These are phyloP conservation scores for Balamuthia mandrillaris DNA, from an alignment of 208 protist species.

Conservation along the genomic window DNA sequence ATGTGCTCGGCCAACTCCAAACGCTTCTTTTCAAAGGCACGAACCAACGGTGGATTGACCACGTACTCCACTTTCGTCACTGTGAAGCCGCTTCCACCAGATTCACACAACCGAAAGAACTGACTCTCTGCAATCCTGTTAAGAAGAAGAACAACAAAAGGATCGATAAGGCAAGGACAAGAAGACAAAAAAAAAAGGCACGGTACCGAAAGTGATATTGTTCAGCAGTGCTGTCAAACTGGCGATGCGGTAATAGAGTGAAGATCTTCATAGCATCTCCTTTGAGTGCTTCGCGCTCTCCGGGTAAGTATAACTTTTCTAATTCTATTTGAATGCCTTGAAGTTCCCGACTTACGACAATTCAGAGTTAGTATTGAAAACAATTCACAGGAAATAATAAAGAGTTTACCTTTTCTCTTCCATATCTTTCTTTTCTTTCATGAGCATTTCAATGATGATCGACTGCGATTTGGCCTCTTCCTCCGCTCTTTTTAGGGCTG, in stretches of 20 bases:
- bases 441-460: slow-evolving; percentile 27
- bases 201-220: neutral
- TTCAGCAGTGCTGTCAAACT: neutral
- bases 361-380: neutral
- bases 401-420: neutral
- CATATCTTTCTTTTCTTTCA: slow-evolving; percentile 17
- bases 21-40: slow-evolving; percentile 6
- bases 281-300: neutral
- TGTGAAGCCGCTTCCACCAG: neutral
- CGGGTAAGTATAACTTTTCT: slow-evolving; percentile 27
- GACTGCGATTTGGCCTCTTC: slow-evolving; percentile 13
- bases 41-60: slow-evolving; percentile 1
- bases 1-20: neutral
- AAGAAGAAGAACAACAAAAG: neutral
- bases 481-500: neutral
- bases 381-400: neutral
- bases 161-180: neutral
- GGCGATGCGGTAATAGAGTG: neutral
- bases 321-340: neutral
- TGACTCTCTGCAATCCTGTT: slow-evolving; percentile 6
- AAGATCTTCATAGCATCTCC: neutral
- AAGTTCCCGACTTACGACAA: neutral
- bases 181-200: neutral
- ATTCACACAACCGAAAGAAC: neutral
- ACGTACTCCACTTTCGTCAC: slow-evolving; percentile 7